A percentile compares a stretch with the other conserved stretches of the same genome.
These are phyloP conservation scores for Cryptosporidium bovis DNA, from an alignment of 169 alveolate species.

Conservation along the genomic window DNA sequence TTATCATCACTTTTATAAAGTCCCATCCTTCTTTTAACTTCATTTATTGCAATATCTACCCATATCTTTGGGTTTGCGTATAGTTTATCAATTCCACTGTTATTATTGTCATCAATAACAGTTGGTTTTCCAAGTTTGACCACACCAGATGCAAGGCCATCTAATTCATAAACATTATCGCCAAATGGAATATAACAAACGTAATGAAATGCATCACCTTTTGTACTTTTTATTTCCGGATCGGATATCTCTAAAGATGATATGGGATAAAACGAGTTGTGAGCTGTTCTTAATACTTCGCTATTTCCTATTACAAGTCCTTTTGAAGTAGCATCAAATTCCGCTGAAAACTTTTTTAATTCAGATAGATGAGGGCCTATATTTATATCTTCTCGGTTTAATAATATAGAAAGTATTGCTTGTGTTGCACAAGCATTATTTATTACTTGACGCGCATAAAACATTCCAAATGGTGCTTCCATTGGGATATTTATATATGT, in stretches of 20 bases:
- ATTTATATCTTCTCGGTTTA: conserved; percentile 85
- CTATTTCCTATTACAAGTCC: conserved; percentile 89
- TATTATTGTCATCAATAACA: background rate
- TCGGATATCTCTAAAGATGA: conserved; percentile 83
- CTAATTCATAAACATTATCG: conserved; percentile 75
- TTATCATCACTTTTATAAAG: conserved; percentile 24
- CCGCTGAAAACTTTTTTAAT: conserved; percentile 84
- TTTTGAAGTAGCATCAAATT: conserved; percentile 84
- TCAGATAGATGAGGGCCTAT: conserved; percentile 87
- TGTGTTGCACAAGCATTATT: conserved; percentile 94
- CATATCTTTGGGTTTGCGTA: conserved; percentile 37
- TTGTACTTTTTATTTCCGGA: conserved; percentile 79
- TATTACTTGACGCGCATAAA: conserved; percentile 91
- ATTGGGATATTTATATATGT: conserved; percentile 11
- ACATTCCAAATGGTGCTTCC: conserved; percentile 85
- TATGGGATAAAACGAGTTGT: conserved; percentile 83
- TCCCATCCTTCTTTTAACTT: conserved; percentile 47
- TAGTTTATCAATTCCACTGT: background rate
- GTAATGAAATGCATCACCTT: conserved; percentile 91
- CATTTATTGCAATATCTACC: conserved; percentile 40
- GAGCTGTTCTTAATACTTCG: conserved; percentile 84
- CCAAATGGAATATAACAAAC: conserved; percentile 88
- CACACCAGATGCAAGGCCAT: conserved; percentile 78
- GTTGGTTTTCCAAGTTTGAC: conserved; percentile 31
- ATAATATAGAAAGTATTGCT: conserved; percentile 89